These are phyloP conservation scores for Arabidopsis arenosa DNA, from an alignment of 345 rosid species.

Conservation along the genomic window DNA sequence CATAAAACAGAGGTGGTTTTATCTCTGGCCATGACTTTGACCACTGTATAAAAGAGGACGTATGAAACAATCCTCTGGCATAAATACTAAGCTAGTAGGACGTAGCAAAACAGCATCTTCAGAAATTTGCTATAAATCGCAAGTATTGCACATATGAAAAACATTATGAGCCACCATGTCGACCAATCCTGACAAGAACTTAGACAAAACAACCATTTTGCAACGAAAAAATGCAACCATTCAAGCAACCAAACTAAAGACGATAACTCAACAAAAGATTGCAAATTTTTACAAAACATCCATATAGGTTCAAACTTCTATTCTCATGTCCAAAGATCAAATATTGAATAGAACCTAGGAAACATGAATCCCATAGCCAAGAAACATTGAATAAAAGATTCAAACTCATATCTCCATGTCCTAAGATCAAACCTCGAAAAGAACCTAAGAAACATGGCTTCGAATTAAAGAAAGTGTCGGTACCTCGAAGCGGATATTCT, in stretches of 20 bases:
- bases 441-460: neutral
- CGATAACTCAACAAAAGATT: neutral
- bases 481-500: constrained; percentile 95
- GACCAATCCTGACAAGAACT: neutral
- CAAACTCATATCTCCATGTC: neutral
- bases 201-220: constrained; percentile 6
- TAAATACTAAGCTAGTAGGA: neutral
- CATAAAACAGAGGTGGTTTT: constrained; percentile 8
- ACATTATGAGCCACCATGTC: neutral
- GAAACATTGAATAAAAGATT: neutral
- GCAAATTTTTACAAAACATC: neutral
- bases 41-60: neutral
- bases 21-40: neutral
- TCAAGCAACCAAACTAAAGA: neutral
- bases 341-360: neutral
- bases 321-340: neutral
- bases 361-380: neutral
- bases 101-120: neutral
- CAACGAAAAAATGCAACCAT: neutral
- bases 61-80: neutral
- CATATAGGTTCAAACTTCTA: neutral
- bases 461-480: neutral
- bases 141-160: neutral
- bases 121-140: neutral
- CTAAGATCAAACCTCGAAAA: neutral